Evolutionary conservation across 306 rosid genomes (phyloP), one percentile per base, ranked within the genome.

Genomic region (Hylodesmum podocarpum): DNA sequence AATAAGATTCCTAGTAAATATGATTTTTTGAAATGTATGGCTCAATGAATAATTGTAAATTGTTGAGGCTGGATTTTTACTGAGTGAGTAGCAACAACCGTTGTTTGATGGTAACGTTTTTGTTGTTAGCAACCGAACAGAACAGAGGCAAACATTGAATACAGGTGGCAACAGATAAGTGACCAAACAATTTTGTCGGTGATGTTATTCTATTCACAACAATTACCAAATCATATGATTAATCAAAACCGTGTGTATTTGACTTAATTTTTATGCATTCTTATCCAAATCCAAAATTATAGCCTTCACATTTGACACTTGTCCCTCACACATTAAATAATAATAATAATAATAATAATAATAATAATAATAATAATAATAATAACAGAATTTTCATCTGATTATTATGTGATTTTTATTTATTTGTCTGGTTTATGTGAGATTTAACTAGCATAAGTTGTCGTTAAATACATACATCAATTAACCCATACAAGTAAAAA

Each of bases 141-240:
- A 33, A 33, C 37, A 33, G 3, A 33, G 3, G 37, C 37, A 3
- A 7, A 33, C 6, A 33, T 33, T 7, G 6, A 33, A 33, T 5
- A 2, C 54, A 47, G 0, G 57, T 50, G 57, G 57, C 57, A 50
- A 50, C 25, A 50, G 25, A 18, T 12, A 33, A 33, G 6, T 33
- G 37, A 7, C 1, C 37, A 18, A 39, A 50, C 13, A 18, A 50
- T 50, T 18, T 19, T 50, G 57, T 50, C 57, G 57, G 57, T 50
- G 25, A 50, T 50, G 27, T 47, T 50, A 33, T 50, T 18, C 8
- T 18, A 4, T 58, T n/a, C n/a, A n/a, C n/a, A n/a, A n/a, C n/a
- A 49, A 44, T 78, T 21, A 49, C 40, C 8, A 58, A 22, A 69
- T 27, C 39, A 62, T n/a, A n/a, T 51, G 66, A 49, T 79, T 61